Evolutionary conservation across 345 rosid genomes (phyloP).

Genomic region (Salix viminalis): DNA sequence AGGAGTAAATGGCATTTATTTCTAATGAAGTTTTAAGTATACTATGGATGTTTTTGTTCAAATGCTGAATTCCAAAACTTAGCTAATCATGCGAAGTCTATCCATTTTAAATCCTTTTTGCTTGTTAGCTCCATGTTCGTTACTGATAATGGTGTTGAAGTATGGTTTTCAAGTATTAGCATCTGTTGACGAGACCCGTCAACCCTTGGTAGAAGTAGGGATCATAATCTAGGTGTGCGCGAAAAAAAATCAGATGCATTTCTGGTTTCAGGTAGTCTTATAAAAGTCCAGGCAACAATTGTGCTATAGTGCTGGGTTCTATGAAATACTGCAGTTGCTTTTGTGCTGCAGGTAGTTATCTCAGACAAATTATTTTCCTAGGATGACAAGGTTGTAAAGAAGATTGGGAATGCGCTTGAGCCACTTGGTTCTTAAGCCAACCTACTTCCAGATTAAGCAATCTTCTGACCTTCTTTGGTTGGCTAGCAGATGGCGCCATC

Average conservation of each 20-base stretch:
- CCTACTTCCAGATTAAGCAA: too few relatives aligned
- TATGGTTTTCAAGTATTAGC: not conserved
- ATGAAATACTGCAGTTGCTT: not conserved
- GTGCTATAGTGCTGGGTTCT: not conserved
- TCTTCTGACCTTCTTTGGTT: too few relatives aligned
- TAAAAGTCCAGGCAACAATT: not conserved
- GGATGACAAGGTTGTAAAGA: too few relatives aligned
- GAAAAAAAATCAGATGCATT: not conserved
- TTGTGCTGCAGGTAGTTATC: too few relatives aligned
- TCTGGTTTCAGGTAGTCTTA: not conserved
- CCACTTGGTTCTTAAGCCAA: too few relatives aligned
- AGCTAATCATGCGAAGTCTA: not conserved
- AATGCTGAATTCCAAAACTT: not conserved
- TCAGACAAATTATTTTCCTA: too few relatives aligned
- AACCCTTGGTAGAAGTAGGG: not conserved
- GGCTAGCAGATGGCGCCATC: too few relatives aligned
- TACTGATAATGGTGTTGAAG: not conserved
- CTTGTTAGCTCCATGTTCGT: not conserved
- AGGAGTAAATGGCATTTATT: too few relatives aligned
- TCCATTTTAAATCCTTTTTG: not conserved
- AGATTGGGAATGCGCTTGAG: too few relatives aligned
- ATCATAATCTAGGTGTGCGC: too few relatives aligned
- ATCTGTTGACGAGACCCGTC: not conserved
- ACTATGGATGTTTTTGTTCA: not conserved
- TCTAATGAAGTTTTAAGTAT: too few relatives aligned